Base-by-base conservation (phyloP, 345 rosid genomes). In the Brassica nigra region DNA sequence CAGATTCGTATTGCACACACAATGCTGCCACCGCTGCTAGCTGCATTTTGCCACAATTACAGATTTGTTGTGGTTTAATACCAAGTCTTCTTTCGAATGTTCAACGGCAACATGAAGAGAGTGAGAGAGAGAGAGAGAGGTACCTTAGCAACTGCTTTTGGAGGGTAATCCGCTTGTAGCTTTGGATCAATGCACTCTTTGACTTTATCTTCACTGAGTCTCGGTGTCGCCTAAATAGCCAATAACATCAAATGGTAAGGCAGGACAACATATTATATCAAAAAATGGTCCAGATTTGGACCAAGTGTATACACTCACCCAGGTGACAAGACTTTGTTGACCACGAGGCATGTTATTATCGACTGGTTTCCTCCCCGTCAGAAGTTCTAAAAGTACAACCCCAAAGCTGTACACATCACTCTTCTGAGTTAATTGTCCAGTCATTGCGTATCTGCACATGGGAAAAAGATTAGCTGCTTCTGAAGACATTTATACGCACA, bases 141-240 rank as follows among this genome's bases (percentile, higher is more conserved):
- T 83, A 88, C 97, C 99, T 95, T 95, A 54, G 99, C 99, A 57
- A 95, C 92, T 84, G 95, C 99, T 86, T 95, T 95, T 8, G 94
- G 92, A 49, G 98, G 97, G 79, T 89, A 92, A n/a, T 95, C 97
- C n/a, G 92, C 91, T 76, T 89, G 90, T 69, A 95, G 89, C 89
- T 92, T 95, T 66, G 97, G 99, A 87, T 95, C 99, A 11, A 95
- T 97, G 79, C 99, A 95, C 68, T 95, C 97, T 74, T 90, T 95
- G 30, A 95, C 99, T 76, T 95, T 95, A 90, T 92, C 99, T 80
- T 95, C 99, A 57, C 99, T 95, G 71, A 95, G 86, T 78, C 99
- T 91, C 62, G 99, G 99, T 68, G 99, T 95, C 37, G 99, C 99
- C 99, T 95, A 71, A 74, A 77, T 31, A 77, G 64, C 54, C 63